Percentiles rank a stretch among this genome's conserved stretches.
Conservation (phyloP, 2,329 filamentous ascomycete genomes). For the Pseudocercospora cruenta region DNA sequence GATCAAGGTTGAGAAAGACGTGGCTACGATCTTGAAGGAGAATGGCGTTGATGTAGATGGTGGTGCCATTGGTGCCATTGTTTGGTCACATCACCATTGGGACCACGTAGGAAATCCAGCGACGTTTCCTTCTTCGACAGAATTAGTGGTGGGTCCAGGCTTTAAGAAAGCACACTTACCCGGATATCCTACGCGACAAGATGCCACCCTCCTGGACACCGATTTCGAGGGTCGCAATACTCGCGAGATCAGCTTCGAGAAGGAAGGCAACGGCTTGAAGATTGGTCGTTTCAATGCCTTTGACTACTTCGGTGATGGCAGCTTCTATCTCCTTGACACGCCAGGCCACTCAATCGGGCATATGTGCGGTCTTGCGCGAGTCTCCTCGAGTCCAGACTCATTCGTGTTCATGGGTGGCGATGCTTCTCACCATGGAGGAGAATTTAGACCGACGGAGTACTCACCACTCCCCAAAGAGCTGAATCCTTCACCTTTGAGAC, state of each 20-base stretch:
- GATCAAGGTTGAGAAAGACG: constrained; percentile 49
- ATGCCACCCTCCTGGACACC: constrained; percentile 45
- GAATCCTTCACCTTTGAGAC: constrained; percentile 31
- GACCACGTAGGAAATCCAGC: constrained; percentile 46
- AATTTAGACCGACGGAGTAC: constrained; percentile 47
- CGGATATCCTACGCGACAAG: constrained; percentile 48
- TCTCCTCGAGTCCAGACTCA: constrained; percentile 38
- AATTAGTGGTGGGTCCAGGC: constrained; percentile 53
- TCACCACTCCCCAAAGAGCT: constrained; percentile 44
- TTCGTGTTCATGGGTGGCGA: constrained; percentile 59
- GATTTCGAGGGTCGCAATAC: constrained; percentile 47
- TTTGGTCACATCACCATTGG: constrained; percentile 43
- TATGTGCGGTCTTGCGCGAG: constrained; percentile 56
- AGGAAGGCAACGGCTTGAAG: constrained; percentile 40
- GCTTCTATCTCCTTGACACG: constrained; percentile 60
- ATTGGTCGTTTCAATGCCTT: constrained; percentile 53
- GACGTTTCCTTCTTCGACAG: constrained; percentile 47
- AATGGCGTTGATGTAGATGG: constrained; percentile 44
- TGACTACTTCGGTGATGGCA: constrained; percentile 62
- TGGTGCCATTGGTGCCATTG: constrained; percentile 39
- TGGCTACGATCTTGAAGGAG: constrained; percentile 47
- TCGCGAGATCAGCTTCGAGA: constrained; percentile 41
- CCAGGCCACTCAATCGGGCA: constrained; percentile 46
- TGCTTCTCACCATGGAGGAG: constrained; percentile 42
- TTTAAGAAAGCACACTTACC: constrained; percentile 49